Evolutionary conservation across 495 filamentous ascomycete genomes (phyloP).

Genomic region (Podospora anserina): DNA sequence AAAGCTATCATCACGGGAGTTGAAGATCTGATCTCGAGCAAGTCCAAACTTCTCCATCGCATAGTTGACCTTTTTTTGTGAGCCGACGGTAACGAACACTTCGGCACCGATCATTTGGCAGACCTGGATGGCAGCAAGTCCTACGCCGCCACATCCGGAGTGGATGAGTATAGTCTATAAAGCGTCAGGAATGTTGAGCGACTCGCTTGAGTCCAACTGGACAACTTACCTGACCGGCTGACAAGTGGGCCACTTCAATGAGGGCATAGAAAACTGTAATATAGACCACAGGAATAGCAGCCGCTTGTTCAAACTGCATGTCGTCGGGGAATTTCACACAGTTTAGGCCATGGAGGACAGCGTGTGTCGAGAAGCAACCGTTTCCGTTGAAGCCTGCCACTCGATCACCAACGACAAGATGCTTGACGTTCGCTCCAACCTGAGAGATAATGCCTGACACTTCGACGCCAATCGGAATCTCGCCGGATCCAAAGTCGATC

Average conservation of each 20-base stretch:
- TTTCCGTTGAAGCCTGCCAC: background rate
- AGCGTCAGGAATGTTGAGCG: no score
- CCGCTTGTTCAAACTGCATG: constrained; percentile 32
- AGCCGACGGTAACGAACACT: constrained; percentile 54
- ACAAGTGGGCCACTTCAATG: constrained; percentile 33
- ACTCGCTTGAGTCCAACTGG: background rate
- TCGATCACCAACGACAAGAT: constrained; percentile 1
- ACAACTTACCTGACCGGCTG: constrained; percentile 39
- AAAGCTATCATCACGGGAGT: constrained; percentile 39
- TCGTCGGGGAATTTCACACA: constrained; percentile 15
- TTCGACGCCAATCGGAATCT: constrained; percentile 2
- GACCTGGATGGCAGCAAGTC: constrained; percentile 56
- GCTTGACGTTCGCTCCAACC: constrained; percentile 36
- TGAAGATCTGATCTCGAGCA: constrained; percentile 50
- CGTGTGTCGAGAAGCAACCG: background rate
- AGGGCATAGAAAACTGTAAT: constrained; percentile 35
- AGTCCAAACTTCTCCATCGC: constrained; percentile 46
- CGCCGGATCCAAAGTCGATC: background rate
- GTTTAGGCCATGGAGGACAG: background rate
- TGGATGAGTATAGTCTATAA: constrained; percentile 52
- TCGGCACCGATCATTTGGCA: constrained; percentile 48
- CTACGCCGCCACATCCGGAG: constrained; percentile 52
- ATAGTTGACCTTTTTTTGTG: constrained; percentile 43
- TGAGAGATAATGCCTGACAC: constrained; percentile 41
- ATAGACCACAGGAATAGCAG: constrained; percentile 38